A percentile compares a stretch with the other conserved stretches of the same genome.
These are phyloP conservation scores for Echria macrotheca DNA, from an alignment of 495 filamentous ascomycete species.

Conservation along the genomic window DNA sequence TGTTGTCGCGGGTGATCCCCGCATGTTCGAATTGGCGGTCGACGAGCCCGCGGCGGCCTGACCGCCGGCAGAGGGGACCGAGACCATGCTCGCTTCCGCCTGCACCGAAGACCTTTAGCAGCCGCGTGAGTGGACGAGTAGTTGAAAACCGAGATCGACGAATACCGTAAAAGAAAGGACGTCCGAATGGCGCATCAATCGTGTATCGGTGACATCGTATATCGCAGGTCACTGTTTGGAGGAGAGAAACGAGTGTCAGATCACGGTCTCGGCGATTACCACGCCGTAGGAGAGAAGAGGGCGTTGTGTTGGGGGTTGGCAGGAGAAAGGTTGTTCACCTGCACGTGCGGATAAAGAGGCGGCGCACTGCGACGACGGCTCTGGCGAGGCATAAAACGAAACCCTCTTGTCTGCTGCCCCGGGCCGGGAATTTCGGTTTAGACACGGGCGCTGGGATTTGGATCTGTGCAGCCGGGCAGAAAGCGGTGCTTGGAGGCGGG, in stretches of 20 bases:
- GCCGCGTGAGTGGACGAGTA: too few species aligned
- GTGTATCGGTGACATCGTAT: slow-evolving; percentile 13
- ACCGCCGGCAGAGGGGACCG: slow-evolving; percentile 33
- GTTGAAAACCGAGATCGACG: too few species aligned
- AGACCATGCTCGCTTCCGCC: slow-evolving; percentile 32
- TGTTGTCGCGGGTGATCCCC: slow-evolving; percentile 43
- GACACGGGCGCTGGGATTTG: not conserved
- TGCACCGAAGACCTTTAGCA: not conserved
- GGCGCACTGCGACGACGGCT: not conserved
- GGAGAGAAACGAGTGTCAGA: not conserved
- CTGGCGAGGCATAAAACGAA: not conserved
- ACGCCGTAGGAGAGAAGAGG: too few species aligned
- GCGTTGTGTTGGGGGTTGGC: too few species aligned
- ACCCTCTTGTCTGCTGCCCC: too few species aligned
- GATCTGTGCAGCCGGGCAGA: not conserved
- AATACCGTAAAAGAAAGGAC: too few species aligned
- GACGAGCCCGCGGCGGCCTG: slow-evolving; percentile 23
- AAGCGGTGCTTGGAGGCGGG: too few species aligned
- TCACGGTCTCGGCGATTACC: too few species aligned
- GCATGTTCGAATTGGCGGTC: slow-evolving; percentile 38
- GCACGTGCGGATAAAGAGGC: not conserved
- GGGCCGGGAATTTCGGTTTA: slow-evolving; percentile 1
- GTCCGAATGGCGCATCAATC: slow-evolving; percentile 11
- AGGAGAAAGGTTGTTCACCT: too few species aligned
- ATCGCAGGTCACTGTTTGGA: not conserved